Percentiles rank a stretch among this genome's conserved stretches.
Evolutionary conservation across 1,139 yeast species (phyloP).

Genomic region (Citeromyces hawaiiensis): DNA sequence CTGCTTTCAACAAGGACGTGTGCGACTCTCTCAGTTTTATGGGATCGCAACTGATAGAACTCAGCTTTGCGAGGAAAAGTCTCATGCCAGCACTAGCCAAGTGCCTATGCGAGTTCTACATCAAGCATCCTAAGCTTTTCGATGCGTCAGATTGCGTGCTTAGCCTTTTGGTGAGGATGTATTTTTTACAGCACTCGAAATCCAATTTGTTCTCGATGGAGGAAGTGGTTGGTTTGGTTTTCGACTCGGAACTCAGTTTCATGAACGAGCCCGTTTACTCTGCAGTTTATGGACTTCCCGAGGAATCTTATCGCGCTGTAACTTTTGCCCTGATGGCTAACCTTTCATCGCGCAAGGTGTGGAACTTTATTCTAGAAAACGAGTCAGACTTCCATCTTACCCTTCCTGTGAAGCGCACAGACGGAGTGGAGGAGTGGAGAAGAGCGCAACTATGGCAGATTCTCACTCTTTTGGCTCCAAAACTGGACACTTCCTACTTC

Average conservation of each 20-base stretch:
- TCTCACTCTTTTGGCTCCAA: conserved; percentile 24
- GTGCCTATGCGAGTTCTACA: conserved; percentile 27
- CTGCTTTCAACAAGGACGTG: conserved; percentile 15
- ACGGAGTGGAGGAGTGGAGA: conserved; percentile 56
- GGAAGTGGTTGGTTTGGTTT: conserved; percentile 34
- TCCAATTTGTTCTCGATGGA: conserved; percentile 51
- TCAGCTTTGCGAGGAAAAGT: conserved; percentile 54
- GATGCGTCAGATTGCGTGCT: conserved; percentile 38
- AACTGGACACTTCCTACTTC: conserved; percentile 12
- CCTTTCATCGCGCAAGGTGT: conserved; percentile 23
- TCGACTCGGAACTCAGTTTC: conserved; percentile 24
- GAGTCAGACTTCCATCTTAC: conserved; percentile 28
- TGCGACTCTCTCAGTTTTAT: conserved; percentile 21
- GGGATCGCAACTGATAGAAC: conserved; percentile 29
- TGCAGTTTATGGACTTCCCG: conserved; percentile 45
- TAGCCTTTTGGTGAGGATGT: conserved; percentile 31
- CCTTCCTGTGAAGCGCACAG: conserved; percentile 38
- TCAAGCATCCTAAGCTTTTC: conserved; percentile 18
- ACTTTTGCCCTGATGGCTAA: conserved; percentile 31
- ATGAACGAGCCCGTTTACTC: conserved; percentile 25
- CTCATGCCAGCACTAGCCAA: conserved; percentile 47
- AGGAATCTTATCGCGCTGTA: conserved; percentile 38
- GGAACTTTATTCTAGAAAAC: conserved; percentile 27
- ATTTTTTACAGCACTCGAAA: conserved; percentile 38
- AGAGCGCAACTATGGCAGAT: conserved; percentile 48